These are phyloP conservation scores for Dryadomyces quercus-mongolicae DNA, from an alignment of 2,329 filamentous ascomycete species.

Conservation along the genomic window DNA sequence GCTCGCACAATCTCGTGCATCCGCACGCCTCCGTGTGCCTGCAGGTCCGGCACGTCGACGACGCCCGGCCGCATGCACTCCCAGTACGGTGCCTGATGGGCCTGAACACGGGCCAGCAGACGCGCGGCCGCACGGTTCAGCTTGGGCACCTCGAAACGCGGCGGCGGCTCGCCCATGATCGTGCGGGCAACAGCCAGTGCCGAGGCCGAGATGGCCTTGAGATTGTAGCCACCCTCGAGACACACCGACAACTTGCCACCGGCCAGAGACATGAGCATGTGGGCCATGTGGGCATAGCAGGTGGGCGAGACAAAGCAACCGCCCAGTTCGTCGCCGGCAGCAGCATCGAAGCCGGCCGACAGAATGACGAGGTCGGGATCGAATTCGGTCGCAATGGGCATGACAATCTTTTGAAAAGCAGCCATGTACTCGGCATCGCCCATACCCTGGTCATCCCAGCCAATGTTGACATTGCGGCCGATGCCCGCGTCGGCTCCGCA, in stretches of 20 bases:
- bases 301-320: conserved; percentile 83
- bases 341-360: conserved; percentile 91
- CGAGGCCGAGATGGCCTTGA: conserved; percentile 83
- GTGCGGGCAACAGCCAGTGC: conserved; percentile 84
- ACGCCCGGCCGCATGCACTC: conserved; percentile 68
- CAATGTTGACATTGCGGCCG: conserved; percentile 55
- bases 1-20: conserved; percentile 70
- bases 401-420: conserved; percentile 89
- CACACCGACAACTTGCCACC: conserved; percentile 84
- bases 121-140: conserved; percentile 45
- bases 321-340: conserved; percentile 83
- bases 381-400: conserved; percentile 92
- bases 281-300: conserved; percentile 97
- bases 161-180: conserved; percentile 88
- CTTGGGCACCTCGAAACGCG: conserved; percentile 41
- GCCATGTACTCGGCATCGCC: conserved; percentile 94
- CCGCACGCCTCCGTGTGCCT: conserved; percentile 43
- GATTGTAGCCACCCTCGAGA: conserved; percentile 91
- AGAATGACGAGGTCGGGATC: conserved; percentile 90
- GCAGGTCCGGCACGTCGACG: conserved; percentile 39
- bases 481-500: conserved; percentile 42
- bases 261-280: conserved; percentile 95
- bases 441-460: conserved; percentile 65
- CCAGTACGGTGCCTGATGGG: conserved; percentile 64
- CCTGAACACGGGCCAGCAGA: conserved; percentile 46